These are phyloP conservation scores for Geopyxis carbonaria DNA, from an alignment of 495 filamentous ascomycete species.

Conservation along the genomic window DNA sequence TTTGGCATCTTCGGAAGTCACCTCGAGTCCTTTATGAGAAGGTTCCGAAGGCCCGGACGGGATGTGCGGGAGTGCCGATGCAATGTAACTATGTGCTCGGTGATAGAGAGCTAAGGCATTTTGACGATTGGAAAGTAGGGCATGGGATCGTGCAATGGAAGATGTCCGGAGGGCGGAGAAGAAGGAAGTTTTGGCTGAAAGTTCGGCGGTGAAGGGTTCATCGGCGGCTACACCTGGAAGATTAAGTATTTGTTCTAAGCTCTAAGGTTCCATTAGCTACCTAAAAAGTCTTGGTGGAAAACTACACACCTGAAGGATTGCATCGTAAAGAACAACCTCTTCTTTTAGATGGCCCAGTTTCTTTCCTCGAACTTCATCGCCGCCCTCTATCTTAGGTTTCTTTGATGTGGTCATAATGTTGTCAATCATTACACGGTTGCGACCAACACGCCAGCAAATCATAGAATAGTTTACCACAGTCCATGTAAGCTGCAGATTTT, in stretches of 20 bases:
- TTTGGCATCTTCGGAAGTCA: conserved; percentile 39
- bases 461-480: conserved; percentile 86
- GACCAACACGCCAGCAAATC: conserved; percentile 84
- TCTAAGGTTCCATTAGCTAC: conserved; percentile 30
- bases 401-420: conserved; percentile 31
- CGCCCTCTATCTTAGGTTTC: conserved; percentile 38
- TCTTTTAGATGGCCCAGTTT: conserved; percentile 71
- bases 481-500: conserved; percentile 78
- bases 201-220: conserved; percentile 50
- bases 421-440: conserved; percentile 73
- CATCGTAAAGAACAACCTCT: conserved; percentile 81
- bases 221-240: conserved; percentile 86
- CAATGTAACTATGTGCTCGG: conserved; percentile 33
- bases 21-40: conserved; percentile 31
- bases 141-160: conserved; percentile 70
- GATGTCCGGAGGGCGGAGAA: conserved; percentile 82
- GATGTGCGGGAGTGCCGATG: conserved; percentile 27
- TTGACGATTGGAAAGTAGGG: conserved; percentile 48
- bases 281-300: conserved; percentile 2
- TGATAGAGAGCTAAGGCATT: conserved; percentile 74
- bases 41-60: conserved; percentile 22
- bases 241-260: conserved; percentile 75
- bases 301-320: conserved; percentile 43
- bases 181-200: conserved; percentile 62
- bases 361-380: conserved; percentile 42